Conservation (phyloP, 163 green algal genomes). For the Prototheca cutis region DNA sequence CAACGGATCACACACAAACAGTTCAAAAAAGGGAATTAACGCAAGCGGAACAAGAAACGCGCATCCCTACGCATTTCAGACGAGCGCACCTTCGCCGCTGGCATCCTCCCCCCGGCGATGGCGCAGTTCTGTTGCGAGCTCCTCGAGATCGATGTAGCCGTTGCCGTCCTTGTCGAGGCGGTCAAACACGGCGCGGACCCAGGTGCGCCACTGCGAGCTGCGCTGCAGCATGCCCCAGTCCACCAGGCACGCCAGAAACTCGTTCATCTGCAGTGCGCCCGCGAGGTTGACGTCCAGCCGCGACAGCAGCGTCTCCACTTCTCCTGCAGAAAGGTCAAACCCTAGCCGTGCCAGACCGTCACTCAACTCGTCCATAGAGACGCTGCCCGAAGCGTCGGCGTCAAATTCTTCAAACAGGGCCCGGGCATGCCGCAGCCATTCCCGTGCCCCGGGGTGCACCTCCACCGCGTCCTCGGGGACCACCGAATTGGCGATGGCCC, state of each 20-base stretch:
- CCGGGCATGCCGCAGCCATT: slow-evolving; percentile 25
- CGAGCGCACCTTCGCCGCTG: too few species aligned
- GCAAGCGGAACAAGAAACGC: too few species aligned
- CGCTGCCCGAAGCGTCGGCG: slow-evolving; percentile 53
- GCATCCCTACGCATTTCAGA: too few species aligned
- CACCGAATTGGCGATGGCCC: not conserved
- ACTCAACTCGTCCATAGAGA: slow-evolving; percentile 65
- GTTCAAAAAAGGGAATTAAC: too few species aligned
- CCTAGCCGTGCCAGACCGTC: slow-evolving; percentile 32
- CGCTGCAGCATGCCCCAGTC: slow-evolving; percentile 64
- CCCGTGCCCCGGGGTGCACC: not conserved
- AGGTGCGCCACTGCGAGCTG: slow-evolving; percentile 27
- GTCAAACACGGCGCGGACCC: slow-evolving; percentile 31
- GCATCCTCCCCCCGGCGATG: not conserved
- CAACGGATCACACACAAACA: too few species aligned
- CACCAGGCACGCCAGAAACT: slow-evolving; percentile 61
- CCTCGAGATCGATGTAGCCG: slow-evolving; percentile 47
- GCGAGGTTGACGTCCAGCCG: slow-evolving; percentile 43
- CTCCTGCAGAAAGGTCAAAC: slow-evolving; percentile 21
- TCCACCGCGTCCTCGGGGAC: not conserved
- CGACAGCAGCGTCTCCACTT: slow-evolving; percentile 55
- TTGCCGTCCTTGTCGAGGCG: slow-evolving; percentile 46
- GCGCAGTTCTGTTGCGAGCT: slow-evolving; percentile 16
- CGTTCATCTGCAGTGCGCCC: slow-evolving; percentile 34
- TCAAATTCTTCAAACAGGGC: slow-evolving; percentile 71